Evolutionary conservation across 352 stramenopile species (phyloP).

Genomic region (Pilasporangium apinafurcum): DNA sequence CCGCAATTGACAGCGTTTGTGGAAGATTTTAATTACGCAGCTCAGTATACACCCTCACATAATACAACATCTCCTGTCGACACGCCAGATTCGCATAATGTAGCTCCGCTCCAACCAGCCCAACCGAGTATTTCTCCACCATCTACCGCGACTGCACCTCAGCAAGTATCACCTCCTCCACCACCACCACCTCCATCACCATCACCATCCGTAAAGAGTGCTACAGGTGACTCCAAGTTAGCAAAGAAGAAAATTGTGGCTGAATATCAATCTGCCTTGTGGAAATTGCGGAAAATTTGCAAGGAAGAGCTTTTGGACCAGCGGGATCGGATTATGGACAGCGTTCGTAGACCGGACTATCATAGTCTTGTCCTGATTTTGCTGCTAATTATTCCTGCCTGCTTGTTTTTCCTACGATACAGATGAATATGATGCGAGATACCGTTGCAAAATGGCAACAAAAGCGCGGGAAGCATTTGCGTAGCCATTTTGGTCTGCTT

Average conservation of each 20-base stretch:
- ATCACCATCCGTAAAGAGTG: too few relatives aligned
- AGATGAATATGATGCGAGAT: conserved; percentile 19
- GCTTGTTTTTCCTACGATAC: neutral
- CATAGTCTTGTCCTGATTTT: neutral
- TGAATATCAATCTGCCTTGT: conserved; percentile 38
- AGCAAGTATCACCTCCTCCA: neutral
- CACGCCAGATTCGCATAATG: too few relatives aligned
- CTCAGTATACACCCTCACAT: neutral
- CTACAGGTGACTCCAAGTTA: too few relatives aligned
- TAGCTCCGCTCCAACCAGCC: too few relatives aligned
- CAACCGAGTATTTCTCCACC: too few relatives aligned
- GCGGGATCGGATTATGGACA: conserved; percentile 26
- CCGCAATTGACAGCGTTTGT: conserved; percentile 56
- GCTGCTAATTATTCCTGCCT: neutral
- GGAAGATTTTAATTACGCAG: conserved; percentile 42
- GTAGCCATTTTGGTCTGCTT: too few relatives aligned
- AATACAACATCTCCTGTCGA: neutral
- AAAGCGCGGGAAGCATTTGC: too few relatives aligned
- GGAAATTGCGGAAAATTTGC: conserved; percentile 54
- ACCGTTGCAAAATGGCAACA: conserved; percentile 16
- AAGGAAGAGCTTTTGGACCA: conserved; percentile 48
- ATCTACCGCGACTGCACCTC: neutral
- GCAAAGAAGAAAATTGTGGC: conserved; percentile 6
- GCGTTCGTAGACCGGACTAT: conserved; percentile 7
- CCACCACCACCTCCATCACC: too few relatives aligned